A percentile compares a stretch with the other conserved stretches of the same genome.
phyloP scores from a whole-genome alignment of 768 basidiomycete genomes.

The Mycena sanguinolenta region DNA sequence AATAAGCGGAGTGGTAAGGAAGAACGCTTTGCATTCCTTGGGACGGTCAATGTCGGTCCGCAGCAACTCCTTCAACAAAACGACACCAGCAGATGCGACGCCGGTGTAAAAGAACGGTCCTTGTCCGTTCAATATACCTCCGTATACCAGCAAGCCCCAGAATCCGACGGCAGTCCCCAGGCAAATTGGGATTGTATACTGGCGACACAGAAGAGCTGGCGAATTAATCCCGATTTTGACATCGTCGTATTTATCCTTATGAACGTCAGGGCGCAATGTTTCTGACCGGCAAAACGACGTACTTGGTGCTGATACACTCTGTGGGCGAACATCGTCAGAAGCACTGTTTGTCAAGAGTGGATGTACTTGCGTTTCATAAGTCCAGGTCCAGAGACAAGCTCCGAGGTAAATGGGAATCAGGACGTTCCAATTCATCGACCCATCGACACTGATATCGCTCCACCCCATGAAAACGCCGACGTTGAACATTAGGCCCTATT shows the following conservation, averaged over 20 bases:
- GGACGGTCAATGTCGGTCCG: constrained; percentile 46
- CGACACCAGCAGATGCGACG: constrained; percentile 36
- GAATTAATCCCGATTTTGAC: constrained; percentile 68
- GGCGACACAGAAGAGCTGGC: constrained; percentile 67
- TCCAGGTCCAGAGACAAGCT: constrained; percentile 47
- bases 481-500: constrained; percentile 49
- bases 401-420: constrained; percentile 44
- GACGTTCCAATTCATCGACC: constrained; percentile 41
- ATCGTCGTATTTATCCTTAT: constrained; percentile 73
- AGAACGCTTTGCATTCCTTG: constrained; percentile 42
- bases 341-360: background rate
- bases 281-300: constrained; percentile 3
- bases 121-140: constrained; percentile 60
- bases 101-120: constrained; percentile 51
- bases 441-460: constrained; percentile 43
- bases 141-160: constrained; percentile 56
- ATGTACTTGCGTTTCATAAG: constrained; percentile 44
- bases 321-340: background rate
- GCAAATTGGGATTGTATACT: constrained; percentile 62
- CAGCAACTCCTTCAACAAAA: constrained; percentile 39
- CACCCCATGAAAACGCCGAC: constrained; percentile 50
- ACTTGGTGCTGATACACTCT: constrained; percentile 50
- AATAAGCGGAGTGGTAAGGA: constrained; percentile 43
- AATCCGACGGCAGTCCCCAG: constrained; percentile 59
- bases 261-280: constrained; percentile 5